Conservation (phyloP, 352 stramenopile genomes). For the Thalassiosira tumida region DNA sequence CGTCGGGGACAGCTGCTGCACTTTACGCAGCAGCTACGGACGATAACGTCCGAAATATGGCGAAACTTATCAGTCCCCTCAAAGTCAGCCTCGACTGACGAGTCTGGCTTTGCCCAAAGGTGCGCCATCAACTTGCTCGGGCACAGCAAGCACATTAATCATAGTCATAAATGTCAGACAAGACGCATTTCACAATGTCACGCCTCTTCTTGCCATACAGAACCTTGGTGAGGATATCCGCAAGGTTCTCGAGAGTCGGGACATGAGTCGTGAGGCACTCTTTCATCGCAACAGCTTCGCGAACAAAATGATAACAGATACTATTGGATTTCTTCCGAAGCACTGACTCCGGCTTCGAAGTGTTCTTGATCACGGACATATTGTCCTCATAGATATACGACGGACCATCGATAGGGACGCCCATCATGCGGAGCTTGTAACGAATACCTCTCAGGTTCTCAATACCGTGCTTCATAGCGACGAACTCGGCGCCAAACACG, state of each 20-base stretch:
- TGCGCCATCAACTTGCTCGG: too few species aligned
- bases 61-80: too few species aligned
- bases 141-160: too few species aligned
- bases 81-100: too few species aligned
- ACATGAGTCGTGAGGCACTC: slow-evolving; percentile 54
- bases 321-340: slow-evolving; percentile 77
- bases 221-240: slow-evolving; percentile 71
- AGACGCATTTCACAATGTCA: neutral
- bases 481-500: slow-evolving; percentile 39
- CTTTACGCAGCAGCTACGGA: too few species aligned
- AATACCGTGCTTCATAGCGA: slow-evolving; percentile 61
- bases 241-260: slow-evolving; percentile 47
- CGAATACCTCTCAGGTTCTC: slow-evolving; percentile 62
- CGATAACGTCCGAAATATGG: too few species aligned
- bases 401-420: slow-evolving; percentile 61
- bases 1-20: too few species aligned
- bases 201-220: slow-evolving; percentile 17
- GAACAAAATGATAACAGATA: slow-evolving; percentile 76
- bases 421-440: slow-evolving; percentile 85
- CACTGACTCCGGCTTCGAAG: slow-evolving; percentile 46
- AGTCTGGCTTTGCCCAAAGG: too few species aligned
- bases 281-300: slow-evolving; percentile 62
- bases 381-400: slow-evolving; percentile 78
- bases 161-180: slow-evolving; percentile 50
- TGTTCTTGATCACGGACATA: slow-evolving; percentile 73